These are phyloP conservation scores for Triangularia setosa DNA, from an alignment of 2,329 filamentous ascomycete genomes.

Conservation along the genomic window DNA sequence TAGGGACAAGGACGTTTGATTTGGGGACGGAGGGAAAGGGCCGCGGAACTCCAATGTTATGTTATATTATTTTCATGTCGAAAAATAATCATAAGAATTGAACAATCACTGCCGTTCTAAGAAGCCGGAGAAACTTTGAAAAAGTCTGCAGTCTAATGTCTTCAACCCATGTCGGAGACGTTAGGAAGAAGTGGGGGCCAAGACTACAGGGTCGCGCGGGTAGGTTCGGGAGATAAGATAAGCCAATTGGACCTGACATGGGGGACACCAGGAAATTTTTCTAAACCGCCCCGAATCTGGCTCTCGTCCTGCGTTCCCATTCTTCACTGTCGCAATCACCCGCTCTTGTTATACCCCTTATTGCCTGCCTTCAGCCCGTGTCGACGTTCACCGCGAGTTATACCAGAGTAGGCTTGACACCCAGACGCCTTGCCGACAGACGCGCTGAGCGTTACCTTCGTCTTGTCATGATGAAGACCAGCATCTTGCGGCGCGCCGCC, in stretches of 20 bases:
- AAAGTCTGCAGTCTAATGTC: not conserved
- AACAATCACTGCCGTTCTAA: not conserved
- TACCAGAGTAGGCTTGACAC: constrained; percentile 4
- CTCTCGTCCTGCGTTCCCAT: not conserved
- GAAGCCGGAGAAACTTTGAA: too few species aligned
- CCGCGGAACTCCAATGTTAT: not conserved
- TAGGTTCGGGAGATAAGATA: constrained; percentile 3
- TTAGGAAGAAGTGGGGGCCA: not conserved
- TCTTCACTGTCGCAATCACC: not conserved
- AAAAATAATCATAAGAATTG: not conserved
- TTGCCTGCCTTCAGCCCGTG: not conserved
- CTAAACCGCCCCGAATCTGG: not conserved
- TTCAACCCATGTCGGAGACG: not conserved
- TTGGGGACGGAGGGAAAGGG: not conserved
- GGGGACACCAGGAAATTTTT: constrained; percentile 6
- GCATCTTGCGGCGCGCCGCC: constrained; percentile 26
- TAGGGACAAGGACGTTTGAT: not conserved
- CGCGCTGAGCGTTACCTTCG: not conserved
- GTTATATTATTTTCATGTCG: not conserved
- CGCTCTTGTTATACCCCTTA: not conserved
- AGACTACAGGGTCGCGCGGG: not conserved
- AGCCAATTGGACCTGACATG: not conserved
- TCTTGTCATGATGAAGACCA: constrained; percentile 26
- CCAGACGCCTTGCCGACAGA: not conserved
- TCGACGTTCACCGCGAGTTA: not conserved